phyloP scores from a whole-genome alignment of 768 basidiomycete species.

The Lactarius quietus region DNA sequence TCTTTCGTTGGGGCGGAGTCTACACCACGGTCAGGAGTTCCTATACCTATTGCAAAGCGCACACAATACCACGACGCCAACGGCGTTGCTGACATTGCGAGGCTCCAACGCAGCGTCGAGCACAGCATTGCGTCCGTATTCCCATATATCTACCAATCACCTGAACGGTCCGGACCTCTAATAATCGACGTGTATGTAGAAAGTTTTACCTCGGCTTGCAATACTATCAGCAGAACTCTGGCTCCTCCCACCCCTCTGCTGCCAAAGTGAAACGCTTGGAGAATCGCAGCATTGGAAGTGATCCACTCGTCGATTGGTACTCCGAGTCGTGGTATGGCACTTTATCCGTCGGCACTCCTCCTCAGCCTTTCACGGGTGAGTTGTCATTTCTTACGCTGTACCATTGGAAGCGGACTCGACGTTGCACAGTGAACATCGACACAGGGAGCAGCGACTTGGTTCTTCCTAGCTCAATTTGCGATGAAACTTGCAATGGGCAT shows the following conservation, averaged over 20 bases:
- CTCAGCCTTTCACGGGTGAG: constrained; percentile 1
- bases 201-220: constrained; percentile 1
- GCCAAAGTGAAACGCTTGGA: not conserved
- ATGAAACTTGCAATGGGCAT: constrained; percentile 29
- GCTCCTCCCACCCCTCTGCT: not conserved
- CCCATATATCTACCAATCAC: not conserved
- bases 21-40: not conserved
- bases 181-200: not conserved
- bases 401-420: not conserved
- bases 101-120: not conserved
- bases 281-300: not conserved
- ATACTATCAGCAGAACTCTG: constrained; percentile 6
- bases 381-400: not conserved
- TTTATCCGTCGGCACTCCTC: constrained; percentile 17
- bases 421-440: constrained; percentile 37
- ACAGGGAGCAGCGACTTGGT: constrained; percentile 34
- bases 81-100: not conserved
- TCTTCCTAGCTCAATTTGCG: constrained; percentile 35
- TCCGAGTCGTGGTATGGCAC: constrained; percentile 5
- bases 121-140: not conserved
- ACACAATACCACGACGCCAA: not conserved
- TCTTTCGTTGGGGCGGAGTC: not conserved
- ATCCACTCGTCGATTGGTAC: not conserved
- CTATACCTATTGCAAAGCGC: constrained; percentile 13
- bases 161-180: too few relatives aligned